Evolutionary conservation across 2,329 filamentous ascomycete genomes (phyloP), one percentile per base, ranked within the genome.

Genomic region (Didymella keratinophila): DNA sequence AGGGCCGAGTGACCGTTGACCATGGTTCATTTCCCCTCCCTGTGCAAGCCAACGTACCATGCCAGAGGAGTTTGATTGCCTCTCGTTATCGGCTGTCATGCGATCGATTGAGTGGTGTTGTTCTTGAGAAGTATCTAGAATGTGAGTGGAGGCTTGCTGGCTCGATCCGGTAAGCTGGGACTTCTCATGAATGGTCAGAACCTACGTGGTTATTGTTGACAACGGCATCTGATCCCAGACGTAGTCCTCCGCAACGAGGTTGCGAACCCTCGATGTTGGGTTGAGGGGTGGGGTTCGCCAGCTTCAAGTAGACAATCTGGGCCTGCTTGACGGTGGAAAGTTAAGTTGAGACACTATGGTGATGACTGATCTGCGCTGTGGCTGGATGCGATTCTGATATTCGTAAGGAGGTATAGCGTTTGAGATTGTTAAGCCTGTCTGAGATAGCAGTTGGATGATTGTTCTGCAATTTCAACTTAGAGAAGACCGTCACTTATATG

Each of bases 181-280:
- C 8, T 11, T 11, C 1, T 20, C 8, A 25, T 14, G 10, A n/a
- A 12, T 12, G 14, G 11, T 46, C 5, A 2, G 10, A 20, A 7
- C 42, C 21, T 34, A 58, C 56, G 37, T 48, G 36, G 14, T 47
- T 21, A 10, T 20, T 16, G n/a, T 27, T 30, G 23, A 2, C 18
- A 16, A 8, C 5, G n/a, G 2, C 25, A 14, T 42, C 12, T 7
- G 25, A 20, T 4, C 44, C 39, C 12, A 34, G 8, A 21, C 28
- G 49, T 8, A 58, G 14, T 16, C 56, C 56, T 10, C 56, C 56
- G 23, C 56, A 58, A 32, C 56, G 56, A 27, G 56, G 56, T 16
- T 58, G 56, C 21, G 30, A 21, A 12, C 25, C 56, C 12, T 54
- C 50, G 3, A 34, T 11, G 14, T 47, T 27, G 11, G 27, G 7